Evolutionary conservation across 352 stramenopile genomes (phyloP).

Genomic region (Phytophthora quininea): DNA sequence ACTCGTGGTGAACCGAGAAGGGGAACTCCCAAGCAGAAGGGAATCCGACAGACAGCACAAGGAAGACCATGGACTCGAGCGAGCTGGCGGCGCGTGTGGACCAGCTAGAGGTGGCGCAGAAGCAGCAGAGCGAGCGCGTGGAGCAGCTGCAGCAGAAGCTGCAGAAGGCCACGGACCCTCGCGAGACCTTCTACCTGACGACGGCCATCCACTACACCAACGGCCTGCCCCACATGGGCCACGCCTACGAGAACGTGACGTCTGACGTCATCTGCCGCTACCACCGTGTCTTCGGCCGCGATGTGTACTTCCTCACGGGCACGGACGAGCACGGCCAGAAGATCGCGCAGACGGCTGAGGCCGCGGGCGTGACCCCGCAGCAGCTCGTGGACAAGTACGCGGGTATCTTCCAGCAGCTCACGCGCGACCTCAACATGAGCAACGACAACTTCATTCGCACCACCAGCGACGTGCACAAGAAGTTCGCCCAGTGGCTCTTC

Average conservation of each 20-base stretch:
- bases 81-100: constrained; percentile 49
- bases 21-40: constrained; percentile 14
- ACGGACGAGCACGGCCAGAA: constrained; percentile 99
- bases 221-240: constrained; percentile 96
- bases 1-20: too few species aligned
- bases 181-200: constrained; percentile 96
- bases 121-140: constrained; percentile 50
- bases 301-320: constrained; percentile 87
- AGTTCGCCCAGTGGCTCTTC: constrained; percentile 96
- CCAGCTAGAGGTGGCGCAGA: constrained; percentile 46
- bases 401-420: constrained; percentile 86
- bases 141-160: constrained; percentile 40
- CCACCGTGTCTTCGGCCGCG: constrained; percentile 86
- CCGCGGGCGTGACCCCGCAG: constrained; percentile 90
- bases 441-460: constrained; percentile 96
- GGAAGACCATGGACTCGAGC: constrained; percentile 24
- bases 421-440: constrained; percentile 86
- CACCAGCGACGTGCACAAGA: constrained; percentile 95
- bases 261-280: constrained; percentile 97
- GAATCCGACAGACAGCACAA: constrained; percentile 16
- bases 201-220: constrained; percentile 99
- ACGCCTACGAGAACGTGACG: constrained; percentile 98
- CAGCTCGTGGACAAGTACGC: constrained; percentile 97
- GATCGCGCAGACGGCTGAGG: constrained; percentile 97
- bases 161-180: constrained; percentile 38